phyloP scores from a whole-genome alignment of 2,329 filamentous ascomycete species.

The Neofusicoccum umdonicola region DNA sequence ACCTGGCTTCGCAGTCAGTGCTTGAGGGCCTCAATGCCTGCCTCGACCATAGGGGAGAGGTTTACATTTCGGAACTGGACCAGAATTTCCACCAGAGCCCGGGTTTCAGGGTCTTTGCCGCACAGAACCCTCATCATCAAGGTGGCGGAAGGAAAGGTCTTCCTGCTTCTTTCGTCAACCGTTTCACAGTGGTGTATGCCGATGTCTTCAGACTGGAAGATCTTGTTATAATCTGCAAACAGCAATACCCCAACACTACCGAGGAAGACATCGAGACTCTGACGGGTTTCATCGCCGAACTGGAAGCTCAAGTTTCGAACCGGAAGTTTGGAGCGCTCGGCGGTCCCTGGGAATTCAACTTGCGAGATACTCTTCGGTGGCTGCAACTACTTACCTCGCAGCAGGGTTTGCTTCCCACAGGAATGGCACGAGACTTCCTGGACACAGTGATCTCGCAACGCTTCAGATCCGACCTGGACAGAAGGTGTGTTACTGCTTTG shows the following conservation, averaged over 20 bases:
- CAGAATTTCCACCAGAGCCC: constrained; percentile 89
- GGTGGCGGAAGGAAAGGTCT: constrained; percentile 93
- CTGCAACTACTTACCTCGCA: constrained; percentile 66
- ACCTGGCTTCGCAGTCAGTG: constrained; percentile 92
- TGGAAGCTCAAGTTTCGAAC: constrained; percentile 68
- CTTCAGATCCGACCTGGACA: constrained; percentile 73
- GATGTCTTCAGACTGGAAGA: constrained; percentile 83
- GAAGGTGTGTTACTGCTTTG: constrained; percentile 61
- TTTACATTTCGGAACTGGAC: constrained; percentile 92
- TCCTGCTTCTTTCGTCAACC: constrained; percentile 93
- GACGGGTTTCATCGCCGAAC: constrained; percentile 75
- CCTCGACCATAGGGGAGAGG: constrained; percentile 91
- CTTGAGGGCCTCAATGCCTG: constrained; percentile 95
- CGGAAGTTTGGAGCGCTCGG: constrained; percentile 56
- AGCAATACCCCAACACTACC: constrained; percentile 67
- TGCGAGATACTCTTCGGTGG: constrained; percentile 89
- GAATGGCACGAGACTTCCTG: constrained; percentile 69
- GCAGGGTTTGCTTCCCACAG: constrained; percentile 60
- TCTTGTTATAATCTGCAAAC: constrained; percentile 75
- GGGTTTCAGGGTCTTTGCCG: constrained; percentile 90
- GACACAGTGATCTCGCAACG: constrained; percentile 81
- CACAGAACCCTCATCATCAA: constrained; percentile 96
- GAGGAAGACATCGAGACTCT: constrained; percentile 61
- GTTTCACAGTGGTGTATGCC: constrained; percentile 96
- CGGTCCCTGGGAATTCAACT: constrained; percentile 93